A percentile compares a stretch with the other conserved stretches of the same genome.
These are phyloP conservation scores for Mycena olivaceomarginata DNA, from an alignment of 768 basidiomycete species.

Conservation along the genomic window DNA sequence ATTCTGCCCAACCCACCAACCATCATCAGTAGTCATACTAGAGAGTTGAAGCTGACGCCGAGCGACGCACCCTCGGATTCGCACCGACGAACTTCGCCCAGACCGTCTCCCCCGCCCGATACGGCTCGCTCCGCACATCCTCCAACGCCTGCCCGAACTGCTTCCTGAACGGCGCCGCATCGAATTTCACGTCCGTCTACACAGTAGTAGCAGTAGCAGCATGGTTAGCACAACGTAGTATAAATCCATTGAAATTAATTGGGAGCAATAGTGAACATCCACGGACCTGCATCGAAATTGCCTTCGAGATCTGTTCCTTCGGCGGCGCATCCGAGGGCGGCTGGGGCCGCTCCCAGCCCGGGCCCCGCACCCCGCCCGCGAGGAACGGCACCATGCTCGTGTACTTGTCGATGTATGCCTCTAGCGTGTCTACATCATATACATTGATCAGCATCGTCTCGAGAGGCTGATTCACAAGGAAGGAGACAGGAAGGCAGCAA, in stretches of 20 bases:
- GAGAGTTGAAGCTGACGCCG: neutral
- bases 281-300: neutral
- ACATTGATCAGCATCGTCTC: neutral
- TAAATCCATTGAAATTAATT: too few relatives aligned
- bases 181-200: constrained; percentile 74
- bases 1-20: constrained; percentile 66
- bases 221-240: too few relatives aligned
- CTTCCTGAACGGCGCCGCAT: constrained; percentile 72
- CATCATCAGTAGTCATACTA: too few relatives aligned
- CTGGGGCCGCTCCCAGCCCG: too few relatives aligned
- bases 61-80: neutral
- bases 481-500: neutral
- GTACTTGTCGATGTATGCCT: constrained; percentile 88
- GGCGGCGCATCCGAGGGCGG: constrained; percentile 70
- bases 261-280: neutral
- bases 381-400: constrained; percentile 78
- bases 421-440: constrained; percentile 74
- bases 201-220: neutral
- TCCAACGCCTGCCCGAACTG: constrained; percentile 77
- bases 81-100: constrained; percentile 12
- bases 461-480: neutral
- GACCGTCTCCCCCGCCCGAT: constrained; percentile 66
- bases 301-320: constrained; percentile 9
- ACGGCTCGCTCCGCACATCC: constrained; percentile 70
- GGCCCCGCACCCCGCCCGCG: constrained; percentile 55